Evolutionary conservation across 192 early-diverging fungal species (phyloP).

Genomic region (Coemansia sp.): DNA sequence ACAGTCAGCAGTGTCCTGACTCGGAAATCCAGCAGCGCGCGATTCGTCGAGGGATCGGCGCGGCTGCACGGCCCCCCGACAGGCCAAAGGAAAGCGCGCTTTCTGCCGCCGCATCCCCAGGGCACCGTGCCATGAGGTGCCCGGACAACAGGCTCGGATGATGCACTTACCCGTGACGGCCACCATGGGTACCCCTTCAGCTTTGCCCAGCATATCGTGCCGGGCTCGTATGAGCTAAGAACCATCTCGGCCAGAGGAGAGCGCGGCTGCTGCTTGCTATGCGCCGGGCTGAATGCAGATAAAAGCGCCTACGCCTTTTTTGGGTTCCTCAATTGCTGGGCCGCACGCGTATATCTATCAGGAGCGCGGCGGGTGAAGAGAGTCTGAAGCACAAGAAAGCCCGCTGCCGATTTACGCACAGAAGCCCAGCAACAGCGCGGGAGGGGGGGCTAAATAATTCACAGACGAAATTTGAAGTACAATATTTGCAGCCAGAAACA

Average conservation of each 20-base stretch:
- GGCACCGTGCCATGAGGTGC: too few species aligned
- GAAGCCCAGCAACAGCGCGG: too few species aligned
- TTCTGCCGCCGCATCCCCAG: too few species aligned
- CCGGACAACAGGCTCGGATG: neutral
- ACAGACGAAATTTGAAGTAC: neutral
- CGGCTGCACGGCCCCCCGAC: neutral
- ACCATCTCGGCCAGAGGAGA: conserved; percentile 23
- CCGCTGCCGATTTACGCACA: too few species aligned
- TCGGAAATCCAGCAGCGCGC: neutral
- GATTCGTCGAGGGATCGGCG: neutral
- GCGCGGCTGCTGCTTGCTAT: neutral
- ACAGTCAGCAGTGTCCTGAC: conserved; percentile 3
- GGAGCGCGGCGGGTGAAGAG: neutral
- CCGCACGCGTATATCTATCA: neutral
- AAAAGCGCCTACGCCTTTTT: neutral
- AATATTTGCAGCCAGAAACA: neutral
- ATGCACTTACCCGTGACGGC: conserved; percentile 49
- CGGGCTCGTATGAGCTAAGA: conserved; percentile 38
- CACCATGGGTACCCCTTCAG: conserved; percentile 56
- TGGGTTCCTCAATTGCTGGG: neutral
- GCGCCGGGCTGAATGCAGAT: neutral
- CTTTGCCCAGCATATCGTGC: conserved; percentile 54
- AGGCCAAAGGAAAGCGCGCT: too few species aligned
- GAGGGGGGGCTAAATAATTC: neutral
- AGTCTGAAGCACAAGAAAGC: too few species aligned